Base-by-base conservation (phyloP, 306 rosid species). In the Cucurbita ficifolia region DNA sequence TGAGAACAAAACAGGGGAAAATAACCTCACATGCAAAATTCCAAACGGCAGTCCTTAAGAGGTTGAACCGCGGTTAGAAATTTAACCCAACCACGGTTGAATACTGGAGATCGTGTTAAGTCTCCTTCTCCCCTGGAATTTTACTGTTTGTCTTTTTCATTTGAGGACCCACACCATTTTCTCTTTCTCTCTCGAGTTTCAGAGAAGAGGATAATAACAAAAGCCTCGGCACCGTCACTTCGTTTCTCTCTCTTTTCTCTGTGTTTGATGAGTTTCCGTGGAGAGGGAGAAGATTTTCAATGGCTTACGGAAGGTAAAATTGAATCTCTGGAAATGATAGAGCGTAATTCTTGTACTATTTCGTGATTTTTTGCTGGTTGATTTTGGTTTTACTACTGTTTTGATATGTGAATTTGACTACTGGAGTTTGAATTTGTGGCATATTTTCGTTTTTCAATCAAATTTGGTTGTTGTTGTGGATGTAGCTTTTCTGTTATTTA, bases 11-110 rank as follows among this genome's bases (percentile, higher is more conserved):
- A 8, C 42, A 69, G 57, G 2, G 43, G 58, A 48, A 69, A 24
- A 48, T 7, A 3, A 29, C 43, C 22, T 0, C 1, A 24, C 9
- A 69, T 29, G 74, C 39, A 69, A 69, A 69, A 69, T 48, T 69
- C 74, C 57, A 72, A 49, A 55, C 50, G 51, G 63, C 63, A 51
- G 63, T 50, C 63, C 35, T 60, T 70, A 69, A 61, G 21, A 21
- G 60, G 42, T 39, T 70, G 48, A 13, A 77, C 76, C 71, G 39
- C 70, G 58, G 76, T 46, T 70, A 46, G 63, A 48, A 35, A 9
- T 21, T 57, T 64, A 77, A 70, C 80, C 7, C 4, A 53, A 77
- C 76, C 70, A 70, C 7, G 46, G 68, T 76, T 42, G 65, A 65
- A 42, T 67, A 18, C 39, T 77, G 54, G 54, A 22, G 74, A 48